phyloP scores from a whole-genome alignment of 768 basidiomycete genomes.

The Peribolospora kevripleyi region DNA sequence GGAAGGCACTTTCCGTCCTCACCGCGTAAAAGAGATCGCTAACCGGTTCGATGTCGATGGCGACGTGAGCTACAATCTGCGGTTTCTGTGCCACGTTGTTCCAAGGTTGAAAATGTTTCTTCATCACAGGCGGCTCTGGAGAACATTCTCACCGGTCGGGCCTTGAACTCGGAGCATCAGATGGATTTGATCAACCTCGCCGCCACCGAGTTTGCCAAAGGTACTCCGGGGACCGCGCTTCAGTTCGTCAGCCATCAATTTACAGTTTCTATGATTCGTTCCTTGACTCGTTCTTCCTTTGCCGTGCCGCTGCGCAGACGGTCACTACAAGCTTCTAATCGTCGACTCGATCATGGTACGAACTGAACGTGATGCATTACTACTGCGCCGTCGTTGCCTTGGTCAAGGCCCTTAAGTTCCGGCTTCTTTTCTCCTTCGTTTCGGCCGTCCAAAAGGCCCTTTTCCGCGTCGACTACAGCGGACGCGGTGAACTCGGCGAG shows the following conservation, averaged over 20 bases:
- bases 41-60: conserved; percentile 85
- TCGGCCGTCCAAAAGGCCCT: neutral
- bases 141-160: conserved; percentile 34
- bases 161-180: conserved; percentile 79
- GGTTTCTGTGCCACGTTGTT: neutral
- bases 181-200: conserved; percentile 84
- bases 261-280: conserved; percentile 4
- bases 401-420: too few species aligned
- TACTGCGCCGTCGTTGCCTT: too few species aligned
- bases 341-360: conserved; percentile 70
- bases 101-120: neutral
- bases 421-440: conserved; percentile 40
- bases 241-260: conserved; percentile 15
- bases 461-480: conserved; percentile 52
- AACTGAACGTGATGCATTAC: too few species aligned
- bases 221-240: too few species aligned
- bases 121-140: conserved; percentile 8
- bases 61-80: neutral
- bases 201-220: conserved; percentile 65
- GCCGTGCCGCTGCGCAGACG: conserved; percentile 1
- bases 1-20: conserved; percentile 82
- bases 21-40: conserved; percentile 71
- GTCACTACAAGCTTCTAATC: conserved; percentile 25
- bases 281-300: conserved; percentile 28
- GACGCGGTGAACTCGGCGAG: conserved; percentile 64